phyloP scores from a whole-genome alignment of 2,329 filamentous ascomycete species.

The Neopestalotiopsis rosae region DNA sequence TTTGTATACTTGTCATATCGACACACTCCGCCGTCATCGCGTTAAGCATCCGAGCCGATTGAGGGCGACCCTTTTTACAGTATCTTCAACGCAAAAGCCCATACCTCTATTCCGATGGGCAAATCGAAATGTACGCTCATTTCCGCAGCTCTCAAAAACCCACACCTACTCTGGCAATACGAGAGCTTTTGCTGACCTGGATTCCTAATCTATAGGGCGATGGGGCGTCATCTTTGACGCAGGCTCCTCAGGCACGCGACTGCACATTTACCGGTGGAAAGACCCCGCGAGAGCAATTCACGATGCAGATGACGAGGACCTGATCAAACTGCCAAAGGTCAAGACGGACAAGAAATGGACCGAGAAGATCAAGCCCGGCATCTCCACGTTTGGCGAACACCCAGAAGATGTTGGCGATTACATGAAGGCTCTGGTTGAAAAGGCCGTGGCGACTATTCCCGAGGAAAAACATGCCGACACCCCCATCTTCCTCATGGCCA shows the following conservation, averaged over 20 bases:
- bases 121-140: slow-evolving; percentile 19
- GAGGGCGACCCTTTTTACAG: neutral
- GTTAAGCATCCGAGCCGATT: neutral
- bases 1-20: neutral
- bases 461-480: slow-evolving; percentile 78
- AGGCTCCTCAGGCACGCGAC: slow-evolving; percentile 93
- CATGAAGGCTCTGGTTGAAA: slow-evolving; percentile 77
- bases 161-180: neutral
- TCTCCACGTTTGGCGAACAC: slow-evolving; percentile 85
- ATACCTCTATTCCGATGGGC: slow-evolving; percentile 13
- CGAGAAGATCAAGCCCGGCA: slow-evolving; percentile 91
- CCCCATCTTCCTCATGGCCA: slow-evolving; percentile 93
- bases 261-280: slow-evolving; percentile 95
- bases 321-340: slow-evolving; percentile 77
- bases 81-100: neutral
- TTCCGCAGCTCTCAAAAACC: neutral
- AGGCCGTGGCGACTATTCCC: slow-evolving; percentile 82
- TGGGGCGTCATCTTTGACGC: slow-evolving; percentile 98
- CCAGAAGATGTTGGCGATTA: slow-evolving; percentile 84
- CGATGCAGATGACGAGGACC: slow-evolving; percentile 61
- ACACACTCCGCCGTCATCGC: neutral
- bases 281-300: slow-evolving; percentile 72
- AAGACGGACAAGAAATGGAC: slow-evolving; percentile 87
- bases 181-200: neutral
- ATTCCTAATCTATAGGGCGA: slow-evolving; percentile 50